Base-by-base conservation (phyloP, 805 yeast genomes). In the Yarrowia keelungensis region DNA sequence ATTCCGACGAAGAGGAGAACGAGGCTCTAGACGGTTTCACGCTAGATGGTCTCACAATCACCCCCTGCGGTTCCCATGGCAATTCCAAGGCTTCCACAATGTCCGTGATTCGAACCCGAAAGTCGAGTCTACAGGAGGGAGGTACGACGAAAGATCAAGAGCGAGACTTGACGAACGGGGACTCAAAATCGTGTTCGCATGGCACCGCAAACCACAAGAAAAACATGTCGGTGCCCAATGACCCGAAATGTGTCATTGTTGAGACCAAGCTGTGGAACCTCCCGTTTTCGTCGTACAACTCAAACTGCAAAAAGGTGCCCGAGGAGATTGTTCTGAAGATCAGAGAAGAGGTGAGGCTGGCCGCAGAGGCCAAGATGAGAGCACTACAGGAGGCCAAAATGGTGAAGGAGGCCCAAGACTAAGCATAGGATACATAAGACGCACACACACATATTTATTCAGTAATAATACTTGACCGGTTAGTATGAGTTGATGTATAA, bases 241-340 rank as follows among this genome's bases (percentile, higher is more conserved):
- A 49, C 39, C 38, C 53, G 2, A 11, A 38, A 38, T 11, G 39
- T 3, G 39, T 38, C 26, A 45, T 45, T 19, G 12, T 45, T 5
- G 49, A 45, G 12, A 22, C 49, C 22, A 16, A 45, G 49, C 42
- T n/a, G 3, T 38, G 59, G 59, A 39, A 14, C 19, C 59, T 39
- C 19, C 59, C 45, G 5, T 38, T 53, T 8, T 7, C 59, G 8
- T 38, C 59, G 12, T 53, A 39, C 59, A 22, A 53, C 19, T 8
- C 59, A 5, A 53, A 53, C 59, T 53, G 59, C 59, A 53, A 53
- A 14, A 22, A 10, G 43, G 59, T 53, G 16, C 59, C 59, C 19
- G 45, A 38, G 16, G 59, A 38, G 15, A 9, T 39, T 11, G 59
- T 53, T n/a, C 14, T 53, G 59, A 38, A 19, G 15, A 8, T 53